Evolutionary conservation across 768 basidiomycete genomes (phyloP).

Genomic region (Amanita phalloides): DNA sequence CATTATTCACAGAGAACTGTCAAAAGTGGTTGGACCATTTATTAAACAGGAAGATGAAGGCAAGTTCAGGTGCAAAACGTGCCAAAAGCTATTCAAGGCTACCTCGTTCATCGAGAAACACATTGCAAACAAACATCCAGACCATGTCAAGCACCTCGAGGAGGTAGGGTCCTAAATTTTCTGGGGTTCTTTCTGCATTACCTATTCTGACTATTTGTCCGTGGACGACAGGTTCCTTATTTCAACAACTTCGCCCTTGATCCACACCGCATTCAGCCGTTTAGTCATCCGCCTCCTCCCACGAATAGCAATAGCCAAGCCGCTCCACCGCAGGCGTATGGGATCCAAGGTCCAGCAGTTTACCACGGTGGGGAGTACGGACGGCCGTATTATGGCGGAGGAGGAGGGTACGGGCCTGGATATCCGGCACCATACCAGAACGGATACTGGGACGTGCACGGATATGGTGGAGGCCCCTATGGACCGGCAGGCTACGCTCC

Average conservation of each 20-base stretch:
- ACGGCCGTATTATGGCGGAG: constrained; percentile 26
- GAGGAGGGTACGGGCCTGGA: constrained; percentile 20
- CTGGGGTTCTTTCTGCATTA: constrained; percentile 4
- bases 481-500: constrained; percentile 25
- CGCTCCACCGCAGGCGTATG: constrained; percentile 79
- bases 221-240: constrained; percentile 53
- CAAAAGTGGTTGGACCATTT: constrained; percentile 64
- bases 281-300: constrained; percentile 63
- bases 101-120: constrained; percentile 97
- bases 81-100: constrained; percentile 96
- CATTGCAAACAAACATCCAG: constrained; percentile 88
- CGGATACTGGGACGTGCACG: constrained; percentile 32
- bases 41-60: constrained; percentile 96
- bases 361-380: constrained; percentile 28
- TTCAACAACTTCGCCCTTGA: constrained; percentile 97
- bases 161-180: constrained; percentile 43
- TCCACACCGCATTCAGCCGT: constrained; percentile 84
- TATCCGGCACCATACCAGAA: constrained; percentile 36
- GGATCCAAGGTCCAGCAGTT: constrained; percentile 52
- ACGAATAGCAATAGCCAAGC: constrained; percentile 57
- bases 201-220: constrained; percentile 7
- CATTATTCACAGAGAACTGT: constrained; percentile 52
- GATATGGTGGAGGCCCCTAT: constrained; percentile 30
- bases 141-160: constrained; percentile 73
- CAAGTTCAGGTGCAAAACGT: constrained; percentile 94